phyloP scores from a whole-genome alignment of 345 rosid species.

The Eucalyptus caleyi region DNA sequence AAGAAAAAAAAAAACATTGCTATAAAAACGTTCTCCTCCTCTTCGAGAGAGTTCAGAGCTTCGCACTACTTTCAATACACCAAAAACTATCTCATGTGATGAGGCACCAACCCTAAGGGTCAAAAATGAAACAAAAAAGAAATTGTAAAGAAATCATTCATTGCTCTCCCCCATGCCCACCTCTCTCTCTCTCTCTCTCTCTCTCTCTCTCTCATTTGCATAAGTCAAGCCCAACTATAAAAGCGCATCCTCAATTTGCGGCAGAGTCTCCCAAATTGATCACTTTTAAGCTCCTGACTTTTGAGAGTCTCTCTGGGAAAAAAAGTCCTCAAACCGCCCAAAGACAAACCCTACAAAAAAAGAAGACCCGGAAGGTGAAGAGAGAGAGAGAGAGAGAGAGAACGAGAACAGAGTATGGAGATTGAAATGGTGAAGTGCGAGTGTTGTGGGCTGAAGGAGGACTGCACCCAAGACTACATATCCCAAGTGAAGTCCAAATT shows the following conservation, averaged over 20 bases:
- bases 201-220: neutral
- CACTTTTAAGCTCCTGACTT: neutral
- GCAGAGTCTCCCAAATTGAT: neutral
- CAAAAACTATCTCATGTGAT: neutral
- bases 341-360: neutral
- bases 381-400: neutral
- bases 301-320: neutral
- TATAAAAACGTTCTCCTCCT: neutral
- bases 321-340: neutral
- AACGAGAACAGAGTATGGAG: constrained; percentile 34
- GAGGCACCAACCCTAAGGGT: neutral
- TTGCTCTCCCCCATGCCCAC: neutral
- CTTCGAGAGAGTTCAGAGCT: neutral
- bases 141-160: neutral
- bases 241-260: neutral
- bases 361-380: neutral
- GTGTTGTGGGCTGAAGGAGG: constrained; percentile 89
- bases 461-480: constrained; percentile 81
- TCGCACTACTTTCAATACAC: neutral
- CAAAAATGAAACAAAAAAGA: neutral
- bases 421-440: constrained; percentile 75
- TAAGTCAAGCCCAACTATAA: constrained; percentile 7
- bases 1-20: neutral
- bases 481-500: constrained; percentile 60
- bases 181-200: too few species aligned